Evolutionary conservation across 164 flowering plant species (phyloP), one percentile per base, ranked within the genome.

Genomic region (Akebia trifoliata): DNA sequence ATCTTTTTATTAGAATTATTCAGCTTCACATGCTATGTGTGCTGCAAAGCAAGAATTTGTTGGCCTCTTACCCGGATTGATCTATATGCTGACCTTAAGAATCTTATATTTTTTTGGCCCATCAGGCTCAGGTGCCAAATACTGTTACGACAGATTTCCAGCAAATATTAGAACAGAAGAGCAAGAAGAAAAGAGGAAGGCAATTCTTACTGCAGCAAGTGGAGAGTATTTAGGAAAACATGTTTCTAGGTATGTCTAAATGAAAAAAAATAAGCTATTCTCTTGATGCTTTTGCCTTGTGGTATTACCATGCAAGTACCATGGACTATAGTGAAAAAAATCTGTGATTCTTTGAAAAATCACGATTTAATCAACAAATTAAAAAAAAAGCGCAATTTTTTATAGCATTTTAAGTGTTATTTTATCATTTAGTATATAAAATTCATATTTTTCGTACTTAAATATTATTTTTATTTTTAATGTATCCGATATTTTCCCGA

Each of bases 141-240:
- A 87, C 55, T 77, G 84, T 49, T 88, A 90, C 78, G 90, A 87
- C 54, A 82, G 99, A 66, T 94, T 94, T 76, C 99, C 96, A 68
- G 59, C 91, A 54, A 81, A 70, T 60, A 61, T 74, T 50, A 83
- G 99, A 78, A 79, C 96, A 15, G 97, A 84, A 68, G 99, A 94
- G 67, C 85, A 87, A 67, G 89, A 84, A 70, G 96, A 90, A 60
- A 94, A 83, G 82, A 81, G 99, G 72, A 94, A 62, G 66, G 93
- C 90, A 67, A 81, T 86, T 70, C 86, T 94, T 62, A 82, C 81
- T 24, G 79, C 91, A 46, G 99, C 82, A 32, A 81, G 78, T 71
- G 92, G 95, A 46, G 96, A 85, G 46, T 67, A 74, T 64, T 61
- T 76, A 20, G 78, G 71, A 64, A 91, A 72, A 74, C 82, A 69